phyloP scores from a whole-genome alignment of 768 basidiomycete species.

The Tulasnella sp. region DNA sequence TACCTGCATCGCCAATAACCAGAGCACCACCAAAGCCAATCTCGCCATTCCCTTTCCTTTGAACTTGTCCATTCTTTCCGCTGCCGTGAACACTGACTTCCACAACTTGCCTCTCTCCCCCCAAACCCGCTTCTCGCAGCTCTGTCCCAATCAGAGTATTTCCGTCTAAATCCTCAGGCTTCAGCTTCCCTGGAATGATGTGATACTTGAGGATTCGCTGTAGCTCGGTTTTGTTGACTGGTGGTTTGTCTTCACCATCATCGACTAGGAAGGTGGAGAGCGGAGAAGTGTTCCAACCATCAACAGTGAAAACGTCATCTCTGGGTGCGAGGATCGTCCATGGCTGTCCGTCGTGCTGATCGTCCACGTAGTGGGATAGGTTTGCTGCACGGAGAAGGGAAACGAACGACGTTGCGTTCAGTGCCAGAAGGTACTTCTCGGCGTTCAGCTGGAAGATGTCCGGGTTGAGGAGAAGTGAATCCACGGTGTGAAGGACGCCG shows the following conservation, averaged over 20 bases:
- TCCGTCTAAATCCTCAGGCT: constrained; percentile 57
- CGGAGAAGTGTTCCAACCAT: constrained; percentile 35
- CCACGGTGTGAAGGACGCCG: constrained; percentile 87
- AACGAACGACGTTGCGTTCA: constrained; percentile 89
- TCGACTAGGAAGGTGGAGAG: constrained; percentile 39
- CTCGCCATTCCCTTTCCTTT: constrained; percentile 41
- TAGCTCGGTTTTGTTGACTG: constrained; percentile 42
- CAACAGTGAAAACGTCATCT: constrained; percentile 63
- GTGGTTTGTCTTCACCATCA: constrained; percentile 43
- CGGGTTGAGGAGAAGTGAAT: constrained; percentile 68
- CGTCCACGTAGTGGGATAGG: constrained; percentile 41
- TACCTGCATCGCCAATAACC: constrained; percentile 69
- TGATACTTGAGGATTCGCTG: constrained; percentile 76
- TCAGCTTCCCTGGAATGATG: constrained; percentile 78
- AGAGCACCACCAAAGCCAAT: constrained; percentile 79
- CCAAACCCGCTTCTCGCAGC: constrained; percentile 61
- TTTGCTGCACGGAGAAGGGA: constrained; percentile 78
- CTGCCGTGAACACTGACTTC: constrained; percentile 47
- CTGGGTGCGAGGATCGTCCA: constrained; percentile 82
- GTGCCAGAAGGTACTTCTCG: constrained; percentile 87
- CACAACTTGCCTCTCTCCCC: constrained; percentile 61
- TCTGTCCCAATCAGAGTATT: constrained; percentile 75
- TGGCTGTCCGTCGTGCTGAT: constrained; percentile 23
- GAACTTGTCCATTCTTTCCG: constrained; percentile 24
- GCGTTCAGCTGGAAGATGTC: constrained; percentile 75